Evolutionary conservation across 257 asterid genomes (phyloP).

Genomic region (Primulina huaijiensis): DNA sequence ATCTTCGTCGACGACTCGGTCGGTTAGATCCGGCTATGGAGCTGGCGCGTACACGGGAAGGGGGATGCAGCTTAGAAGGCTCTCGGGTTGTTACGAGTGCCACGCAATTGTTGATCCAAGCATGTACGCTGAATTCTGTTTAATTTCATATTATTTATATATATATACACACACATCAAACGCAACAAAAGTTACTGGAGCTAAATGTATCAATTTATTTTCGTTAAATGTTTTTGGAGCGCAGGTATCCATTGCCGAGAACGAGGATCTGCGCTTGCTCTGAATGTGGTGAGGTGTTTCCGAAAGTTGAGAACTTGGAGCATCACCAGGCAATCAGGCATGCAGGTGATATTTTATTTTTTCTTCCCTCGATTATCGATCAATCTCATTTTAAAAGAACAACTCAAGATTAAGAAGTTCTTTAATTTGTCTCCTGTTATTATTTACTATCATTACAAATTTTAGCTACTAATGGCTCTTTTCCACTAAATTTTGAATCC

Average conservation of each 20-base stretch:
- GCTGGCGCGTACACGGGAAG: conserved; percentile 34
- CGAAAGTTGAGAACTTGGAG: conserved; percentile 79
- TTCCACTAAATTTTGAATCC: too few species aligned
- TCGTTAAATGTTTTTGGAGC: not conserved
- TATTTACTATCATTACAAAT: not conserved
- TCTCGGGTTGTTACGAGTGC: conserved; percentile 94
- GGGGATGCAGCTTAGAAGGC: conserved; percentile 78
- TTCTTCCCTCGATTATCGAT: too few species aligned
- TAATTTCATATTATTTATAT: too few species aligned
- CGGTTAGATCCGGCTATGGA: conserved; percentile 28
- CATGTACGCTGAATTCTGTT: conserved; percentile 37
- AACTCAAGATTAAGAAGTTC: too few species aligned
- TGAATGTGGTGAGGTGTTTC: conserved; percentile 88
- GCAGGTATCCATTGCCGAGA: conserved; percentile 76
- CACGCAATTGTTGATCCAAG: conserved; percentile 68
- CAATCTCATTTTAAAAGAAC: too few species aligned
- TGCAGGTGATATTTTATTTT: conserved; percentile 50
- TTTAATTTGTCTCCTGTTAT: too few species aligned
- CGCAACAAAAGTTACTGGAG: too few species aligned
- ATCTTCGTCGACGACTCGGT: conserved; percentile 1
- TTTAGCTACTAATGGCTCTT: too few species aligned
- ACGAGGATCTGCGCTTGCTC: conserved; percentile 78
- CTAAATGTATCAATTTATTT: too few species aligned
- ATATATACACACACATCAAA: too few species aligned
- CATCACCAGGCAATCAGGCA: conserved; percentile 90